phyloP scores from a whole-genome alignment of 495 filamentous ascomycete genomes.

The Aspergillus affinis region DNA sequence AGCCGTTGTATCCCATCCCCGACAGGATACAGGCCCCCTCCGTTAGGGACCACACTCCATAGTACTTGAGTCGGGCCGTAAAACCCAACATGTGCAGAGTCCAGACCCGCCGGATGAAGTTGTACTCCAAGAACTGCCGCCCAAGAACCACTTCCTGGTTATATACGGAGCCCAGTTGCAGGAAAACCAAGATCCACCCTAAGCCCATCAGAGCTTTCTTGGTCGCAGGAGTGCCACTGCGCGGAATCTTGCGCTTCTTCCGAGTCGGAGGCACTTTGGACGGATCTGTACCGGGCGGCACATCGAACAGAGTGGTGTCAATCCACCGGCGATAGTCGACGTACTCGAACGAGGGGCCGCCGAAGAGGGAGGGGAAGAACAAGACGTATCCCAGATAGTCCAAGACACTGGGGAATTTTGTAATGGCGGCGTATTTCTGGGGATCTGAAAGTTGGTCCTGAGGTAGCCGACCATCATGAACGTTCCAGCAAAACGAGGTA shows the following conservation, averaged over 20 bases:
- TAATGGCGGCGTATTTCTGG: slow-evolving; percentile 80
- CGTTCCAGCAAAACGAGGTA: slow-evolving; percentile 96
- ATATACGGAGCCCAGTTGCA: slow-evolving; percentile 71
- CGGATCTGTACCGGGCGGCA: slow-evolving; percentile 75
- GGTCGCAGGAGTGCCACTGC: slow-evolving; percentile 82
- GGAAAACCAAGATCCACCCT: slow-evolving; percentile 74
- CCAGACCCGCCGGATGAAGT: slow-evolving; percentile 70
- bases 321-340: slow-evolving; percentile 91
- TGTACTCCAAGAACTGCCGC: slow-evolving; percentile 61
- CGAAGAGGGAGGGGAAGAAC: slow-evolving; percentile 89
- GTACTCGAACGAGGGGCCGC: slow-evolving; percentile 90
- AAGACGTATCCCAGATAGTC: slow-evolving; percentile 88
- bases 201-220: slow-evolving; percentile 72
- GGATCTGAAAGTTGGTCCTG: slow-evolving; percentile 77
- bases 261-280: slow-evolving; percentile 78
- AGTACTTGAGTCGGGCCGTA: slow-evolving; percentile 84
- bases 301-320: slow-evolving; percentile 89
- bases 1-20: slow-evolving; percentile 90
- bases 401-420: slow-evolving; percentile 66
- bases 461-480: slow-evolving; percentile 82
- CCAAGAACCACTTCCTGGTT: slow-evolving; percentile 58
- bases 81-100: slow-evolving; percentile 80
- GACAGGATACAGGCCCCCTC: slow-evolving; percentile 94
- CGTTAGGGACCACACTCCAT: slow-evolving; percentile 89
- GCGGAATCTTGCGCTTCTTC: slow-evolving; percentile 91